Percentiles rank a stretch among this genome's conserved stretches.
These are phyloP conservation scores for Lepiota subincarnata DNA, from an alignment of 768 basidiomycete species.

Conservation along the genomic window DNA sequence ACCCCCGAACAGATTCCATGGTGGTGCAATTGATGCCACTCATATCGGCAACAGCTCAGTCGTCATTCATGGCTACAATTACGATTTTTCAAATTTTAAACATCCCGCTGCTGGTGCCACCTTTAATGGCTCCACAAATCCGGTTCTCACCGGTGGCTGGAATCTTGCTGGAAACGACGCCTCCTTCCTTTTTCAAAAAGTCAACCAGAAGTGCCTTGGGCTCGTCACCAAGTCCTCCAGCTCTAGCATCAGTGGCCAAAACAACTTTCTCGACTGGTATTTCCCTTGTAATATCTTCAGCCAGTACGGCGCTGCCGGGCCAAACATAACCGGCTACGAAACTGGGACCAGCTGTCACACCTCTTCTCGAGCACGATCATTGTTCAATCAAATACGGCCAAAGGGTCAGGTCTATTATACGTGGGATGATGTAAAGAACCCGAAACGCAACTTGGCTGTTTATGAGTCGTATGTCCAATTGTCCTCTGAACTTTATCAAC, in stretches of 20 bases:
- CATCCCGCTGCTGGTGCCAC: slow-evolving; percentile 66
- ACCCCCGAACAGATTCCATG: slow-evolving; percentile 78
- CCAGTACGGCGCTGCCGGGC: slow-evolving; percentile 57
- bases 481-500: background rate
- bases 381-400: slow-evolving; percentile 45
- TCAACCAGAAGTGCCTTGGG: slow-evolving; percentile 77
- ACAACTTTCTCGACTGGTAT: slow-evolving; percentile 80
- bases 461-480: slow-evolving; percentile 74
- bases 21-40: slow-evolving; percentile 68
- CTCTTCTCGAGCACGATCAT: slow-evolving; percentile 43
- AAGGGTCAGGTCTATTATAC: slow-evolving; percentile 91
- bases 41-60: slow-evolving; percentile 75
- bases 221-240: slow-evolving; percentile 69
- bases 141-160: slow-evolving; percentile 74
- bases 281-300: slow-evolving; percentile 94
- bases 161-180: slow-evolving; percentile 83
- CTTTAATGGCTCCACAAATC: slow-evolving; percentile 83
- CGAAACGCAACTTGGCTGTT: slow-evolving; percentile 81
- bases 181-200: slow-evolving; percentile 92
- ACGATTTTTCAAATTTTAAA: slow-evolving; percentile 83
- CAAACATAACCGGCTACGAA: slow-evolving; percentile 71
- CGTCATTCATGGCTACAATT: slow-evolving; percentile 92
- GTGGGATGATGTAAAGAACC: slow-evolving; percentile 78
- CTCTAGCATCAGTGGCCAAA: slow-evolving; percentile 65
- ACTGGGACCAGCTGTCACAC: slow-evolving; percentile 70